Conservation (phyloP, 192 early-diverging fungal genomes). For the Backusella luteola region DNA sequence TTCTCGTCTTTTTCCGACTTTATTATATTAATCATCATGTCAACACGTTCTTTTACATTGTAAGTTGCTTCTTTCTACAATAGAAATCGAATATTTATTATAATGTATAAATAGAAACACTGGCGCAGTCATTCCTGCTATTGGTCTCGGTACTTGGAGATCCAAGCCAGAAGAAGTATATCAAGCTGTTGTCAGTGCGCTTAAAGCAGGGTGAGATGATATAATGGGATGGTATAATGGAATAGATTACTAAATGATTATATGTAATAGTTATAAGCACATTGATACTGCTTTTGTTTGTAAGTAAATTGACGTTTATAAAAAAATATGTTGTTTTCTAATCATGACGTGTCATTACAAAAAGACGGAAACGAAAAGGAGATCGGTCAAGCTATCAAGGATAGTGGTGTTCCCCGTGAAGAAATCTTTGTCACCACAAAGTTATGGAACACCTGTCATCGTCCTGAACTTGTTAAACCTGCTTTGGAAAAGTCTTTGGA, state of each 20-base stretch:
- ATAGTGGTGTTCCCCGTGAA: slow-evolving; percentile 60
- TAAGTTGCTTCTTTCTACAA: neutral
- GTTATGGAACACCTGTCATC: slow-evolving; percentile 52
- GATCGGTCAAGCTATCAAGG: slow-evolving; percentile 68
- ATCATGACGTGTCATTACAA: neutral
- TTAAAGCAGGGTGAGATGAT: slow-evolving; percentile 51
- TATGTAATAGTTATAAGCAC: slow-evolving; percentile 41
- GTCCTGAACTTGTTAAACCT: slow-evolving; percentile 57
- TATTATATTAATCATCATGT: neutral
- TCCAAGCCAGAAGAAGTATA: slow-evolving; percentile 52
- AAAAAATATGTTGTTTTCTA: slow-evolving; percentile 7
- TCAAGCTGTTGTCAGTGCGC: slow-evolving; percentile 64
- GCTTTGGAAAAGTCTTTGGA: slow-evolving; percentile 65
- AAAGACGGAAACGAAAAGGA: slow-evolving; percentile 74
- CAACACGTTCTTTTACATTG: neutral
- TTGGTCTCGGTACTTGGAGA: slow-evolving; percentile 58
- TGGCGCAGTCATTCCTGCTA: slow-evolving; percentile 58
- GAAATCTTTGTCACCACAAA: slow-evolving; percentile 81
- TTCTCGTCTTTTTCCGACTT: neutral
- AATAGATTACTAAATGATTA: neutral
- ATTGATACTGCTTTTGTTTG: slow-evolving; percentile 34
- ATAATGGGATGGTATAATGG: neutral
- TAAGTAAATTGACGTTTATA: neutral
- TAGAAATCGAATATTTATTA: neutral
- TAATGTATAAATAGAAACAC: slow-evolving; percentile 41